Evolutionary conservation across 306 rosid species (phyloP).

Genomic region (Dalbergia cultrata): DNA sequence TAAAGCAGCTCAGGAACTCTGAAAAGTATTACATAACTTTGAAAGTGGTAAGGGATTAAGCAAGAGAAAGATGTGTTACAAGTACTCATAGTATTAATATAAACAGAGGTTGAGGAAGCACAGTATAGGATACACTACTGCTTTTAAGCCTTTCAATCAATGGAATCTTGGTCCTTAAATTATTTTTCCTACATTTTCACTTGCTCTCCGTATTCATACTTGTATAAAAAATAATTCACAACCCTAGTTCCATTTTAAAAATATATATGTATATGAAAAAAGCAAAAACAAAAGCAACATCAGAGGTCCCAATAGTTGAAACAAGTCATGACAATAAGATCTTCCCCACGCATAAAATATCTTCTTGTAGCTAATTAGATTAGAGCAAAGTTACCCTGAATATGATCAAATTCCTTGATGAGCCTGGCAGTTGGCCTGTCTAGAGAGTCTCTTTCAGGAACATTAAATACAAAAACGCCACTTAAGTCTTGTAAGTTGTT

Average conservation of each 20-base stretch:
- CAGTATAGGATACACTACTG: not conserved
- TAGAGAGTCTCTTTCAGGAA: slow-evolving; percentile 77
- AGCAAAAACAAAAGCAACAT: not conserved
- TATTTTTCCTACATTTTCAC: not conserved
- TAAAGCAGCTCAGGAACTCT: not conserved
- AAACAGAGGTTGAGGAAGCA: not conserved
- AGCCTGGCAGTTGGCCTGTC: slow-evolving; percentile 94
- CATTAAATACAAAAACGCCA: slow-evolving; percentile 76
- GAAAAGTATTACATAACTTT: not conserved
- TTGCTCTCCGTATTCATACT: not conserved
- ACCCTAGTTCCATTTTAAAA: not conserved
- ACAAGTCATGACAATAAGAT: not conserved
- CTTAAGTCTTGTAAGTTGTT: slow-evolving; percentile 80
- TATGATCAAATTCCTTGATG: slow-evolving; percentile 69
- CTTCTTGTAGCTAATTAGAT: not conserved
- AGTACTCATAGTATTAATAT: not conserved
- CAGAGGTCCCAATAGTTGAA: not conserved
- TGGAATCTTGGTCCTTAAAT: not conserved
- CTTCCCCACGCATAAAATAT: not conserved
- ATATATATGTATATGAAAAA: not conserved
- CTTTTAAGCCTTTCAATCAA: slow-evolving; percentile 8
- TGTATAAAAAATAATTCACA: not conserved
- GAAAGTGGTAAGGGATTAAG: not conserved
- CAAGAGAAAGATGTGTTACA: not conserved
- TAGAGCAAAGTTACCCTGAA: slow-evolving; percentile 65